phyloP scores from a whole-genome alignment of 768 basidiomycete genomes.

The Mycena belliarum region DNA sequence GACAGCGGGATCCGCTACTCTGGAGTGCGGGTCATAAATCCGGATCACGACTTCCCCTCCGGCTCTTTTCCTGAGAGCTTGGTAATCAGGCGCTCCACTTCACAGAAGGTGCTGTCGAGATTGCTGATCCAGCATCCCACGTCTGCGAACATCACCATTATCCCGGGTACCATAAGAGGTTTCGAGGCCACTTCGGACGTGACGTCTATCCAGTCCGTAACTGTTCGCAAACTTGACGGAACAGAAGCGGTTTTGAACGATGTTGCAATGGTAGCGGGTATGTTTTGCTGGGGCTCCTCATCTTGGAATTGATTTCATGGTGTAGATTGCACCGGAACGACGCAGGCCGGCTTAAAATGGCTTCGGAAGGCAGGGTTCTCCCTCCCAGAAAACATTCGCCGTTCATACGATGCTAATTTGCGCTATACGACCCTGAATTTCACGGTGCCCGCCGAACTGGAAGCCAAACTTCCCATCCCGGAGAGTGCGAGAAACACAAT shows the following conservation, averaged over 20 bases:
- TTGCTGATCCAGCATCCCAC: slow-evolving; percentile 2
- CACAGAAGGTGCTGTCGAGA: slow-evolving; percentile 22
- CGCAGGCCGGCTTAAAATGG: slow-evolving; percentile 4
- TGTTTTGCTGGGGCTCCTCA: not conserved
- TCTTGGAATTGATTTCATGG: not conserved
- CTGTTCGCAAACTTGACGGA: slow-evolving; percentile 18
- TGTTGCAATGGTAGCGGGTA: slow-evolving; percentile 12
- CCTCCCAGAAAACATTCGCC: not conserved
- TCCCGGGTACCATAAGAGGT: slow-evolving; percentile 8
- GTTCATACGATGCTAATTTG: not conserved
- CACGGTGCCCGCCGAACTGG: not conserved
- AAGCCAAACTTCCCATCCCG: not conserved
- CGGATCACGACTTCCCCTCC: slow-evolving; percentile 5
- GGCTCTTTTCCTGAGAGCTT: slow-evolving; percentile 17
- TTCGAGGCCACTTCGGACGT: not conserved
- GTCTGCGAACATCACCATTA: not conserved
- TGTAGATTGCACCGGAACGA: slow-evolving; percentile 6
- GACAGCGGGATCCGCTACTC: slow-evolving; percentile 19
- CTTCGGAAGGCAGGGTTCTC: not conserved
- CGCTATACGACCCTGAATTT: not conserved
- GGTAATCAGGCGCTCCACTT: slow-evolving; percentile 16
- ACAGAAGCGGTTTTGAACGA: not conserved
- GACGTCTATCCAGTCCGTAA: slow-evolving; percentile 4
- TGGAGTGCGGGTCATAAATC: slow-evolving; percentile 8
- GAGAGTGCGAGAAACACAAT: not conserved